Evolutionary conservation across 2,329 filamentous ascomycete species (phyloP).

Genomic region (Aureobasidium sp.): DNA sequence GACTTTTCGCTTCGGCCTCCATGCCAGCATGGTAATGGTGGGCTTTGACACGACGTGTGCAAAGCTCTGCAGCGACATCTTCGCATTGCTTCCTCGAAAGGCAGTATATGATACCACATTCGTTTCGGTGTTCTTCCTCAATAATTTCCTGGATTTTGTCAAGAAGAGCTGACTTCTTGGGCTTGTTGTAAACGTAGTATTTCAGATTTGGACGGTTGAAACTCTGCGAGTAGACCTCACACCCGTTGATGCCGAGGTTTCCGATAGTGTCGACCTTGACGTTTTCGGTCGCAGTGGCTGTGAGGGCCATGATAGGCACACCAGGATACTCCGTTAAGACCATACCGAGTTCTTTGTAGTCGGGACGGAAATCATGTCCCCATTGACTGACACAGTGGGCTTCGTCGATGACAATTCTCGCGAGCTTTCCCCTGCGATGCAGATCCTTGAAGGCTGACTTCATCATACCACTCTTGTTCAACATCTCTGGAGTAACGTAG

Average conservation of each 20-base stretch:
- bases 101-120: constrained; percentile 90
- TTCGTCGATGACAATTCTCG: constrained; percentile 92
- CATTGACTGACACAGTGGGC: constrained; percentile 99
- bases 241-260: constrained; percentile 75
- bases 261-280: constrained; percentile 88
- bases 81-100: constrained; percentile 79
- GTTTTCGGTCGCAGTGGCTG: constrained; percentile 87
- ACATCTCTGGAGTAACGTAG: constrained; percentile 96
- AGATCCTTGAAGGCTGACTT: constrained; percentile 57
- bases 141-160: constrained; percentile 58
- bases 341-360: constrained; percentile 80
- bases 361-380: constrained; percentile 95
- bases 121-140: constrained; percentile 55
- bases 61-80: constrained; percentile 63
- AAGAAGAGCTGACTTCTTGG: constrained; percentile 47
- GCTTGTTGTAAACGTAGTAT: constrained; percentile 74
- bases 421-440: constrained; percentile 63
- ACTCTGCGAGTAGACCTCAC: constrained; percentile 77
- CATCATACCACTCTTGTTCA: constrained; percentile 70
- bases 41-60: constrained; percentile 59
- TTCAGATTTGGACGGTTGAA: constrained; percentile 95
- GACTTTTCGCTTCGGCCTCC: constrained; percentile 55
- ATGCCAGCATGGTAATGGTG: constrained; percentile 82
- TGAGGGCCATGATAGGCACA: constrained; percentile 89
- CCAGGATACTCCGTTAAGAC: constrained; percentile 63